Evolutionary conservation across 495 filamentous ascomycete species (phyloP).

Genomic region (Aspergillus sclerotiicarbonarius): DNA sequence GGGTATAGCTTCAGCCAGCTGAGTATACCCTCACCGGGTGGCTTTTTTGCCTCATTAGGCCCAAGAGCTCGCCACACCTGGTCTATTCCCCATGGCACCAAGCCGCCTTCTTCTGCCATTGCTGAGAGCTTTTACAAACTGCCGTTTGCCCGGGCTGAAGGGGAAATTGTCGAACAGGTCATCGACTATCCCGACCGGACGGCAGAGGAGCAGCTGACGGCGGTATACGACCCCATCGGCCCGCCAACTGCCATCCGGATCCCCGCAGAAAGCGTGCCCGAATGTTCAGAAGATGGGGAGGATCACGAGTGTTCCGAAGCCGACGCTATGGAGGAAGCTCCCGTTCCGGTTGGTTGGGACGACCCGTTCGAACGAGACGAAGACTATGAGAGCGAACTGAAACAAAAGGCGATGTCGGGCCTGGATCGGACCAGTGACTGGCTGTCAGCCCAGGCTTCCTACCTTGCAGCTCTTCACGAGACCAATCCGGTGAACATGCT

Average conservation of each 20-base stretch:
- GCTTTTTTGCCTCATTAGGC: slow-evolving; percentile 83
- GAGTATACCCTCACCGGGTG: slow-evolving; percentile 84
- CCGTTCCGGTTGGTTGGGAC: slow-evolving; percentile 27
- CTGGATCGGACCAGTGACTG: slow-evolving; percentile 79
- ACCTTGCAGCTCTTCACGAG: slow-evolving; percentile 67
- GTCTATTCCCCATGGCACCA: slow-evolving; percentile 47
- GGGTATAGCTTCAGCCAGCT: slow-evolving; percentile 63
- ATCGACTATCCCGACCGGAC: slow-evolving; percentile 57
- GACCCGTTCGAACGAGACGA: slow-evolving; percentile 66
- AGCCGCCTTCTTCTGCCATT: slow-evolving; percentile 72
- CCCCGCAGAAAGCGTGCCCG: slow-evolving; percentile 26
- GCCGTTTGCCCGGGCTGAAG: slow-evolving; percentile 60
- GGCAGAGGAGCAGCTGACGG: slow-evolving; percentile 44
- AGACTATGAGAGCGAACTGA: slow-evolving; percentile 63
- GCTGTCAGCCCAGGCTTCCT: slow-evolving; percentile 75
- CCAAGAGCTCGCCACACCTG: slow-evolving; percentile 74
- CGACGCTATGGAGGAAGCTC: slow-evolving; percentile 33
- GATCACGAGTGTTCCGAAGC: slow-evolving; percentile 34
- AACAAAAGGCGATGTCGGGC: slow-evolving; percentile 61
- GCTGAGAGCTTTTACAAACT: slow-evolving; percentile 81
- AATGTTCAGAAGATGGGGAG: slow-evolving; percentile 19
- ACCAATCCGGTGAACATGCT: slow-evolving; percentile 56
- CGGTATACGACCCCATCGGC: slow-evolving; percentile 50
- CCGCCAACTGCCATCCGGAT: slow-evolving; percentile 62
- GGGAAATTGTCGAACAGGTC: slow-evolving; percentile 63